These are phyloP conservation scores for Furcasterigmium sp. DNA, from an alignment of 2,329 filamentous ascomycete genomes.

Conservation along the genomic window DNA sequence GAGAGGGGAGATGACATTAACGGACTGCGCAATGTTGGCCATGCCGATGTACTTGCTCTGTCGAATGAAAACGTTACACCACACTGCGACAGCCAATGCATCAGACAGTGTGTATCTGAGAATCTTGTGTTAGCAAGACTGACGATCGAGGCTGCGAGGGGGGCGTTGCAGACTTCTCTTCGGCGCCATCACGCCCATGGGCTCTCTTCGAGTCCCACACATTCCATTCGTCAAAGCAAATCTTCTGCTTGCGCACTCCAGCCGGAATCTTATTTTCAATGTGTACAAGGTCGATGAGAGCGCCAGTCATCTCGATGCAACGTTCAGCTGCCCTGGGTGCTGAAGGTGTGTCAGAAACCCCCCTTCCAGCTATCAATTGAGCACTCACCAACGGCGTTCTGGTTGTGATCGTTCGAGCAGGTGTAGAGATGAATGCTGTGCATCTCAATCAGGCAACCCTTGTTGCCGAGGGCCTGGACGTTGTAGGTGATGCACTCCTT, in stretches of 20 bases:
- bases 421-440: constrained; percentile 80
- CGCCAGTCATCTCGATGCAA: constrained; percentile 64
- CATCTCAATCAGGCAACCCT: constrained; percentile 60
- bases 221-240: constrained; percentile 85
- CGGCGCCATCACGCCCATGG: constrained; percentile 64
- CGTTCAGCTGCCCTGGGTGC: constrained; percentile 67
- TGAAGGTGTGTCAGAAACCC: constrained; percentile 2
- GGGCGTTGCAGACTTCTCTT: constrained; percentile 42
- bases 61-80: constrained; percentile 71
- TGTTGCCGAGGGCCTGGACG: constrained; percentile 25
- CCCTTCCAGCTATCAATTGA: too few relatives aligned
- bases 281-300: constrained; percentile 66
- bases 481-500: constrained; percentile 55
- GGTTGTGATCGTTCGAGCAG: constrained; percentile 43
- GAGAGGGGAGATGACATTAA: constrained; percentile 73
- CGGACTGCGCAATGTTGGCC: constrained; percentile 72
- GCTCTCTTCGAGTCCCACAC: constrained; percentile 72
- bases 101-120: constrained; percentile 64
- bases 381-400: constrained; percentile 38
- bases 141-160: too few relatives aligned
- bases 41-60: constrained; percentile 68
- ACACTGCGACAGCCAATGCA: constrained; percentile 69
- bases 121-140: neutral
- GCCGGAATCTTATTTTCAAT: constrained; percentile 61
- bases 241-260: constrained; percentile 55